Conservation (phyloP, 2,329 filamentous ascomycete species). For the Colletotrichum simmondsii region DNA sequence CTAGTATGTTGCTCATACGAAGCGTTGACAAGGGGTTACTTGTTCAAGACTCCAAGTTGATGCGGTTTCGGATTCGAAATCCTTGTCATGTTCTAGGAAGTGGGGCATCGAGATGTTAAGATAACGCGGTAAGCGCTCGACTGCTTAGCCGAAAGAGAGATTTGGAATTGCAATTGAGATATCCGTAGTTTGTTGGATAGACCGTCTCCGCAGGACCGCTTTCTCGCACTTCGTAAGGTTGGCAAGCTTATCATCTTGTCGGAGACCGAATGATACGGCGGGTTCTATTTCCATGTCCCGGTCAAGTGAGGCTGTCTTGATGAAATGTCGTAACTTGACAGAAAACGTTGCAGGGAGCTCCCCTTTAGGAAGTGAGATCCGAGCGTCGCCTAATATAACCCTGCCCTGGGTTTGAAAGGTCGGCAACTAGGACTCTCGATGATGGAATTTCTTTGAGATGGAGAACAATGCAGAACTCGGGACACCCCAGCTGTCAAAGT, state of each 20-base stretch:
- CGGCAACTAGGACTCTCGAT: not conserved
- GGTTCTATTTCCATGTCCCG: not conserved
- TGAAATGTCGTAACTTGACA: not conserved
- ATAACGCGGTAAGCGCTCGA: not conserved
- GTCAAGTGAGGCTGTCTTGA: not conserved
- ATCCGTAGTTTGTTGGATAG: too few relatives aligned
- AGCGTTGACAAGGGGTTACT: not conserved
- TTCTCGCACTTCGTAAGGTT: not conserved
- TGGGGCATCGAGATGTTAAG: not conserved
- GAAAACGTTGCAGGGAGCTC: not conserved
- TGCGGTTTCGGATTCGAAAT: not conserved
- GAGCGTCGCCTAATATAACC: not conserved
- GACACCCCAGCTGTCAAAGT: not conserved
- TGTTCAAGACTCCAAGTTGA: not conserved
- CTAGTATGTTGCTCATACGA: not conserved
- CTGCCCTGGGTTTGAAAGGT: not conserved
- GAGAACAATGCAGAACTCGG: not conserved
- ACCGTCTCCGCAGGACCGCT: not conserved
- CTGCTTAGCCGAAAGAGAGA: not conserved
- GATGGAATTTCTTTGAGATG: not conserved
- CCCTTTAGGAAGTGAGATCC: not conserved
- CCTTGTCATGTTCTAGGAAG: not conserved
- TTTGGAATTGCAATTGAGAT: not conserved
- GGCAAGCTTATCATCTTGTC: not conserved
- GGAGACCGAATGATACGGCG: not conserved